Evolutionary conservation across 805 yeast species (phyloP).

Genomic region (Clavispora phyllophila): DNA sequence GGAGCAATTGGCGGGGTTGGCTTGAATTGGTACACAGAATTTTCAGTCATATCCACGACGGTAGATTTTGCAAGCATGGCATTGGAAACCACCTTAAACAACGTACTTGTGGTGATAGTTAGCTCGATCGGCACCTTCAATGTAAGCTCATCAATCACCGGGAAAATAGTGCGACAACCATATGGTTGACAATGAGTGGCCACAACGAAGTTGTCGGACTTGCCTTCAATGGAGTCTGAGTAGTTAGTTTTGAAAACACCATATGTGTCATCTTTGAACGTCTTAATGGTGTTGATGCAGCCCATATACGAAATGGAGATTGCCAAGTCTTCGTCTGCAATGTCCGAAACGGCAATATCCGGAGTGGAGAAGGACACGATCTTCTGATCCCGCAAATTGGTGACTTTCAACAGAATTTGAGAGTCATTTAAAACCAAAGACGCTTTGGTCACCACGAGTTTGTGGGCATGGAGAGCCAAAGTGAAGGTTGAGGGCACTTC

Average conservation of each 20-base stretch:
- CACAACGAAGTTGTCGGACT: slow-evolving; percentile 46
- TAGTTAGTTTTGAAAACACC: slow-evolving; percentile 70
- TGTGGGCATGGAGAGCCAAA: slow-evolving; percentile 37
- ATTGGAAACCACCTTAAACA: slow-evolving; percentile 51
- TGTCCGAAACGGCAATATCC: slow-evolving; percentile 4
- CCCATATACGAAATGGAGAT: slow-evolving; percentile 44
- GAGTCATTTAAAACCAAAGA: slow-evolving; percentile 13
- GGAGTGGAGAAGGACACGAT: slow-evolving; percentile 25
- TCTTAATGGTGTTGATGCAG: slow-evolving; percentile 43
- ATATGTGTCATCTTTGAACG: slow-evolving; percentile 51
- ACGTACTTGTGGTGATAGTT: slow-evolving; percentile 39
- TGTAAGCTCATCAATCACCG: slow-evolving; percentile 64
- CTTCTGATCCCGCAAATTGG: slow-evolving; percentile 39
- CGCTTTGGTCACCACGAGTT: slow-evolving; percentile 36
- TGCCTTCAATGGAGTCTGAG: slow-evolving; percentile 45
- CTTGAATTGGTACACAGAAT: slow-evolving; percentile 38
- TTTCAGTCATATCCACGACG: slow-evolving; percentile 18
- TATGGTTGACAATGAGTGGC: slow-evolving; percentile 74
- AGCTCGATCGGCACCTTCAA: slow-evolving; percentile 49
- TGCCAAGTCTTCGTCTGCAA: slow-evolving; percentile 8
- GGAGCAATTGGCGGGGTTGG: slow-evolving; percentile 56
- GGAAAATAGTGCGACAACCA: slow-evolving; percentile 58
- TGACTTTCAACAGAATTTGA: slow-evolving; percentile 19
- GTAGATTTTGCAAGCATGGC: slow-evolving; percentile 25
- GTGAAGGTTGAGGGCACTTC: slow-evolving; percentile 4